Percentiles rank a stretch among this genome's conserved stretches.
Evolutionary conservation across 768 basidiomycete genomes (phyloP).

Genomic region (Tricholoma sp.): DNA sequence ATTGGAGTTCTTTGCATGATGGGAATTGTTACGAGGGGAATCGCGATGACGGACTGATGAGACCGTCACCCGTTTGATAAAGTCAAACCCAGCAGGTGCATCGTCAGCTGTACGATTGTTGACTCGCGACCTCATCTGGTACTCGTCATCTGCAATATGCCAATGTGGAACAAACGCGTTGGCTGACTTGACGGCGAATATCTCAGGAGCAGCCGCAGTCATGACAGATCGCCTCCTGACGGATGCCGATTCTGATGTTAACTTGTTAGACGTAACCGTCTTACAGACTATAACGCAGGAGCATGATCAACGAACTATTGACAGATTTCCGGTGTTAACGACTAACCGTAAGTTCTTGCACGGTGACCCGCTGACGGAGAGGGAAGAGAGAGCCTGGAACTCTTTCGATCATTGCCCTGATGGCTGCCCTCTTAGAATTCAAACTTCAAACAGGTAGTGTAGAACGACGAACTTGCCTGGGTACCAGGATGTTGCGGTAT

Average conservation of each 20-base stretch:
- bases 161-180: constrained; percentile 9
- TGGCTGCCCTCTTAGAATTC: neutral
- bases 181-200: constrained; percentile 7
- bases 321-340: neutral
- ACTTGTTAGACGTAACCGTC: neutral
- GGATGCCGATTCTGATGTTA: constrained; percentile 1
- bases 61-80: constrained; percentile 10
- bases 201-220: neutral
- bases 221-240: constrained; percentile 9
- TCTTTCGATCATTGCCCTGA: neutral
- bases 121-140: constrained; percentile 5
- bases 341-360: constrained; percentile 8
- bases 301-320: neutral
- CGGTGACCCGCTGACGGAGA: constrained; percentile 2
- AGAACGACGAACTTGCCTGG: neutral
- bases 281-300: constrained; percentile 4
- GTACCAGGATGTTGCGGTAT: neutral
- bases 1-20: constrained; percentile 1
- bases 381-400: neutral
- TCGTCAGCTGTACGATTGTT: constrained; percentile 5
- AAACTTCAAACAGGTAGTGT: neutral
- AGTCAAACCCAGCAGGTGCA: constrained; percentile 4
- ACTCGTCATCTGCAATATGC: constrained; percentile 15
- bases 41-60: constrained; percentile 2
- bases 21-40: neutral